phyloP scores from a whole-genome alignment of 2,329 filamentous ascomycete genomes.

The Clonostachys byssicola region DNA sequence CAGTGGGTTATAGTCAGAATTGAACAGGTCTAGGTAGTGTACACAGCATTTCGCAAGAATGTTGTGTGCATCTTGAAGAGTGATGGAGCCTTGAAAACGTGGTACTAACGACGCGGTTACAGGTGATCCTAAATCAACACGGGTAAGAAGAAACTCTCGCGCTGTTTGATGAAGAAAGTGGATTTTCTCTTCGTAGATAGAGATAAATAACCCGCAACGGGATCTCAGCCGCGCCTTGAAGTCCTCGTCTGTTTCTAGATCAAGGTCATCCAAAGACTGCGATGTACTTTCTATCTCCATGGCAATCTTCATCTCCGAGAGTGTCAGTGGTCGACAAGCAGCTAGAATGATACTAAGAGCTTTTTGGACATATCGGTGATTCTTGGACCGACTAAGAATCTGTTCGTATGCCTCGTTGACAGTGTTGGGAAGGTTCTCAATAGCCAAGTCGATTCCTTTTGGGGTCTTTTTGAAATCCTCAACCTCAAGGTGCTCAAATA shows the following conservation, averaged over 20 bases:
- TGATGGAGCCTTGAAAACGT: constrained; percentile 13
- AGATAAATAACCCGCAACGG: constrained; percentile 19
- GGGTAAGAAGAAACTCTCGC: constrained; percentile 21
- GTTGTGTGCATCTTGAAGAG: constrained; percentile 9
- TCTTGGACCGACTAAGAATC: constrained; percentile 15
- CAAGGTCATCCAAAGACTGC: constrained; percentile 8
- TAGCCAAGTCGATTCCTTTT: constrained; percentile 9
- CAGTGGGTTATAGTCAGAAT: not conserved
- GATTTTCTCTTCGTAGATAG: constrained; percentile 14
- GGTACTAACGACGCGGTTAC: constrained; percentile 1
- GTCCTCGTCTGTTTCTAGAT: constrained; percentile 8
- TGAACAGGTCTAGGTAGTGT: constrained; percentile 10
- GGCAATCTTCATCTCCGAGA: constrained; percentile 19
- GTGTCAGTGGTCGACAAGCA: constrained; percentile 13
- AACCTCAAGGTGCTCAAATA: constrained; percentile 21
- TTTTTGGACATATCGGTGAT: constrained; percentile 7
- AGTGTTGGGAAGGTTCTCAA: constrained; percentile 15
- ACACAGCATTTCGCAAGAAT: constrained; percentile 13
- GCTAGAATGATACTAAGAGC: constrained; percentile 16
- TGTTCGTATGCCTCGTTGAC: constrained; percentile 21
- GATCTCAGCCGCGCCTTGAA: constrained; percentile 7
- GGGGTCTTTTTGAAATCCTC: too few species aligned
- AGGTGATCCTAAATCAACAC: constrained; percentile 1
- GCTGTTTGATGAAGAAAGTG: constrained; percentile 24
- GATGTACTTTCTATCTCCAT: constrained; percentile 9